These are phyloP conservation scores for Oryza australiensis DNA, from an alignment of 176 grass and related monocot genomes.

Conservation along the genomic window DNA sequence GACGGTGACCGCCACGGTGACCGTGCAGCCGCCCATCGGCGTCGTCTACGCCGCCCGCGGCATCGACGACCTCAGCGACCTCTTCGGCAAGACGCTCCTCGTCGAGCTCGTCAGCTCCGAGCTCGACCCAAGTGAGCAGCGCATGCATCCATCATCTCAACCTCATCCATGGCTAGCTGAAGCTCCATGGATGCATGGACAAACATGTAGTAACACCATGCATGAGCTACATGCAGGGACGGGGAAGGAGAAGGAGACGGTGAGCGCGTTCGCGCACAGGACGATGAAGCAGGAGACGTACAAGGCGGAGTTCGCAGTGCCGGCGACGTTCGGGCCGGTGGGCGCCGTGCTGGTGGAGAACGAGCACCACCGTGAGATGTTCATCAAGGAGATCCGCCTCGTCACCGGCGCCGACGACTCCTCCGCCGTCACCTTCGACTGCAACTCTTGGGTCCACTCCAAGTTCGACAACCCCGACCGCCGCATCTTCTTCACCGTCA, in stretches of 20 bases:
- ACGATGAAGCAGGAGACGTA: constrained; percentile 32
- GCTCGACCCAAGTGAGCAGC: constrained; percentile 56
- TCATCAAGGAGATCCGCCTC: constrained; percentile 59
- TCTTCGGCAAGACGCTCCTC: constrained; percentile 56
- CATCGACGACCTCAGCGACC: constrained; percentile 66
- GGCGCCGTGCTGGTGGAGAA: constrained; percentile 77
- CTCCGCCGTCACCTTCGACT: constrained; percentile 45
- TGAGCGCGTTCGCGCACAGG: constrained; percentile 56
- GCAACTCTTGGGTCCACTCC: constrained; percentile 79
- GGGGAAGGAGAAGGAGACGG: constrained; percentile 44
- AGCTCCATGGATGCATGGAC: too few relatives aligned
- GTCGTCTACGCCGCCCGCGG: constrained; percentile 46
- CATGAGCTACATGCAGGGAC: constrained; percentile 39
- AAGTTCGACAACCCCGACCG: constrained; percentile 64
- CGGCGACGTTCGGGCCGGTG: constrained; percentile 52
- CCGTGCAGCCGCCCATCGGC: constrained; percentile 42
- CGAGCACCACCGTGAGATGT: constrained; percentile 86
- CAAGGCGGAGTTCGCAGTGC: constrained; percentile 51
- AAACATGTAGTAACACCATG: too few relatives aligned
- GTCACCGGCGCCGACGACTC: constrained; percentile 34
- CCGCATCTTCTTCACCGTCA: constrained; percentile 64
- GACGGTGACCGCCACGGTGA: constrained; percentile 54
- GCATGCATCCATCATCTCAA: not conserved
- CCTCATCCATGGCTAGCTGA: not conserved
- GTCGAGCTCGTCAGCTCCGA: constrained; percentile 75